Base-by-base conservation (phyloP, 148 eudicot species). In the Bassia scoparia region DNA sequence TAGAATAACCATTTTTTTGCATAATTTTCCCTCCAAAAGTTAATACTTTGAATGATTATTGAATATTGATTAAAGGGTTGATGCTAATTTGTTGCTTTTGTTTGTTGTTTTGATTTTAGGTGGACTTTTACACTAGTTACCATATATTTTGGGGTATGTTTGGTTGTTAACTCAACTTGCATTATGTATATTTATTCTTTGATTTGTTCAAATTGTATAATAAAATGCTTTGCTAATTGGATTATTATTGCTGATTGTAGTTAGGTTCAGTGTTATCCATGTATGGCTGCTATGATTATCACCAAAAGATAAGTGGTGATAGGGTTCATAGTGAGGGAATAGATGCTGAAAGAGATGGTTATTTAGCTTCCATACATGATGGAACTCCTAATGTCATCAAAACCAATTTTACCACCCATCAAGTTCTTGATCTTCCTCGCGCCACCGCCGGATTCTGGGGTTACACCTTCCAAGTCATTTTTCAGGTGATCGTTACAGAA, bases 121-220 rank as follows among this genome's bases (percentile, higher is more conserved):
- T 94, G 97, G 91, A 94, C 98, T 62, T 91, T 89, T 73, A 83
- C 91, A 35, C 77, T 89, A 79, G 84, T 91, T 55, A 89, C 97
- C 63, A 67, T 91, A 56, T 94, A 94, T 76, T 94, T 94, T 83
- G 98, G 96, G 89, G 97, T 89, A 83, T 50, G 82, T 79, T 35
- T 29, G 62, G 70, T 78, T 71, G 17, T 1, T 26, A 30, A 15
- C 6, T 23, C 5, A 23, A 4, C n/a, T 7, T 5, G 7, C 9
- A 27, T 72, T 53, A 3, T 34, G 56, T 31, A 43, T 31, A 17
- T 55, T 35, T 17, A 3, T 79, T 64, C 33, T 77, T 23, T 50
- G 24, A 38, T 35, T 2, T 15, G 24, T 1, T 35, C 18, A 37
- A 64, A 23, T 38, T 64, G 18, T 49, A 4, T n/a, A n/a, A n/a